Base-by-base conservation (phyloP, 2,329 filamentous ascomycete genomes). In the Aspergillus sp. region DNA sequence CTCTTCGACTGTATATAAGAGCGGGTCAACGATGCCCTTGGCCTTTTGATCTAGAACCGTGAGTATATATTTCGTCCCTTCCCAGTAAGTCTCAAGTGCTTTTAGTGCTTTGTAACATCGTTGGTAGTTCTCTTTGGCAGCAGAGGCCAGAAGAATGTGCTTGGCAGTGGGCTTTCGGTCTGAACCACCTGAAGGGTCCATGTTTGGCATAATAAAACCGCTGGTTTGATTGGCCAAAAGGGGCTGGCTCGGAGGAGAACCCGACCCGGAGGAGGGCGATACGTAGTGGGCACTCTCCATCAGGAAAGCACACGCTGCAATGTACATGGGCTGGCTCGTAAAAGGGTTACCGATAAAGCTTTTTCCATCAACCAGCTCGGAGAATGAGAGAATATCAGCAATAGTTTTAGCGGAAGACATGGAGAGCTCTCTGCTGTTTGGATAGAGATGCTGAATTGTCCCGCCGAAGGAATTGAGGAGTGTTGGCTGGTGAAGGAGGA, bases 391-490 rank as follows among this genome's bases (percentile, higher is more conserved):
- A 16, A 96, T 96, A 67, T 96, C 92, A 36, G 91, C 91, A 61
- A 96, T 95, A 0, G 92, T 96, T 78, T 96, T 96, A 12, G 92
- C 92, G 24, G 91, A 94, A 14, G 90, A 93, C 89, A 94, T 93
- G 61, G 90, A 91, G 5, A 87, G 69, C 71, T 95, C 91, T 57
- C 90, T 87, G 64, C 91, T 95, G 69, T 95, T 91, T 0, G 89
- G 86, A 42, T 92, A 86, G 1, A 96, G 81, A 57, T 92, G 89
- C 53, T 91, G 83, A 55, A 90, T 87, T 22, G 80, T 80, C 2
- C 84, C 85, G 65, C 87, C 86, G 58, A 95, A 92, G 0, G 90
- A 90, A 52, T 91, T 90, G 55, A 96, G 79, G 1, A 96, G 78
- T 0, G 91, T 94, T 0, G 92, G 92, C 65, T 94, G 91, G 69